Evolutionary conservation across 108 stramenopile species (phyloP), one percentile per base, ranked within the genome.

Genomic region (Poteriospumella lacustris): DNA sequence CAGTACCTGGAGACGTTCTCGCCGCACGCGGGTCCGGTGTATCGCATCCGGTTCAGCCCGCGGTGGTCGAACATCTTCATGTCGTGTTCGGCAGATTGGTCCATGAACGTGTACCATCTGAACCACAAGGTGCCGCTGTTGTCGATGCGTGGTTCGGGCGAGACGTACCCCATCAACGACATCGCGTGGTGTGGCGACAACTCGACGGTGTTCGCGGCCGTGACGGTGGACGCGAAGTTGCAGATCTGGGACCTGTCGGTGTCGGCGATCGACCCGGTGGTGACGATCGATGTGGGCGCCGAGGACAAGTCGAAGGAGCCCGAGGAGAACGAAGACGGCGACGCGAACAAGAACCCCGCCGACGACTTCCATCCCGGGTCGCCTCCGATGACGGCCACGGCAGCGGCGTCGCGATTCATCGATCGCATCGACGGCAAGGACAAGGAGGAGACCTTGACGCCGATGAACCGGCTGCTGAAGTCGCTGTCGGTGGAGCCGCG

Each of bases 41-140:
- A 88, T 84, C 79, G 79, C 43, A 34, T 89, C 39, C 82, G 80
- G 0, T 81, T 76, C 80, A 80, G 78, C 33, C 88, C 88, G 42
- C 85, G 79, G 68, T 78, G 64, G 42, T 76, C 82, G 31, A 44
- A 75, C 5, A 70, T 80, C 41, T 87, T 87, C 47, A 80, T 89
- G 1, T 81, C 84, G 33, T 86, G 85, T 56, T 72, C 68, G 26
- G 88, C 87, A 19, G 88, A 89, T 77, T 89, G 88, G 88, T 80
- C 86, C 33, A 85, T 88, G 9, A 67, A 77, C 42, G 69, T 84
- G 33, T 83, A 79, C 80, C 42, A 78, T 29, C 34, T 58, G 42
- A n/a, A 44, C 0, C 44, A 72, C 59, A 40, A 67, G 36, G 15
- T 15, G 31, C 64, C 64, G 31, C 40, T 67, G 31, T 33, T 67